Base-by-base conservation (phyloP, 2,329 filamentous ascomycete species). In the Juglanconis sp. region DNA sequence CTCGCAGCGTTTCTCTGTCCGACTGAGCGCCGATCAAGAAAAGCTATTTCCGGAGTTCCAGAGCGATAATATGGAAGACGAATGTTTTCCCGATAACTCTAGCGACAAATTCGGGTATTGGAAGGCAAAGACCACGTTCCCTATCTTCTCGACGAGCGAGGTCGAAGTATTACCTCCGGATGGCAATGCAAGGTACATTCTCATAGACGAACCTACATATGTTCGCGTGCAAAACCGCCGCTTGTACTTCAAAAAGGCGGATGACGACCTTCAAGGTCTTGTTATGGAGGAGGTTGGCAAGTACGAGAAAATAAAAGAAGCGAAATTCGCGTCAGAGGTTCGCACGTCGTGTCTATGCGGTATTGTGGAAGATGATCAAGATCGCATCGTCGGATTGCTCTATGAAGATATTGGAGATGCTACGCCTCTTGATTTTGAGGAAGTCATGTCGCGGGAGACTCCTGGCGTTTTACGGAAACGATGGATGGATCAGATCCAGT, bases 401-500 rank as follows among this genome's bases (percentile, higher is more conserved):
- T 49, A 49, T 10, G 47, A 49, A 9, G 47, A 49, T n/a, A 17
- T 49, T 34, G 47, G 47, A 49, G 47, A 49, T 7, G 47, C 47
- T 8, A 49, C 32, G 30, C 24, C 47, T n/a, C 42, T 57, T 5
- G n/a, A 51, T 31, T 11, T 51, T 4, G 32, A 49, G n/a, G 42
- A 59, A 50, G 56, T 34, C 15, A 46, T 58, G 47, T 46, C 31
- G 7, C 42, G 15, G 34, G 38, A 46, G 17, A 52, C 40, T 44
- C 48, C 56, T 11, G 8, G 7, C 6, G 7, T 5, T 6, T 10
- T 38, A 5, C 38, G 38, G 30, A 13, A 58, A 62, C 52, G 30
- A 17, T 68, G 65, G 68, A 60, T 44, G 44, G 38, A 51, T 3
- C 65, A 70, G 61, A 62, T 70, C 31, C 38, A 40, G 13, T 56